Evolutionary conservation across 2,329 filamentous ascomycete genomes (phyloP), one percentile per base, ranked within the genome.

Genomic region (Paecilomyces sp.): DNA sequence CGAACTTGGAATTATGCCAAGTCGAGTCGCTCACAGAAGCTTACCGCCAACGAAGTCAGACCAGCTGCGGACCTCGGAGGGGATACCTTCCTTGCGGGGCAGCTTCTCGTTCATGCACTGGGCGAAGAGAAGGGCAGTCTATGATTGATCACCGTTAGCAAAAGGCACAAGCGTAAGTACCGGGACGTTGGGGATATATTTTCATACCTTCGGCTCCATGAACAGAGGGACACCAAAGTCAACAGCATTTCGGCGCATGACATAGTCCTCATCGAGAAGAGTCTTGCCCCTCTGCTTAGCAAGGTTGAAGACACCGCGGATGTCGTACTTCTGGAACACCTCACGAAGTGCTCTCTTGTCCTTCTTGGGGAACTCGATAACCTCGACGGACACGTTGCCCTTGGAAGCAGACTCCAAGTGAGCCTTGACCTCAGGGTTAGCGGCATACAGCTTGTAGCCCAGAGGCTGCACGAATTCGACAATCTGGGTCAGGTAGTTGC

Each of bases 211-310:
- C 58, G 92, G 91, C 81, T 97, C 93, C 92, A 97, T 97, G 77
- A 99, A 97, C 59, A 99, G 82, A 55, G 94, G 94, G 33, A 97
- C 92, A 68, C 93, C 93, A 75, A 99, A 99, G 79, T 99, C 94
- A 59, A 99, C 94, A 30, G 94, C 94, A 73, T 99, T 99, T 74
- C 94, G 87, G 71, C 94, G 87, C 93, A 97, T 97, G 60, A 99
- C 92, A 71, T 99, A 99, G 81, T 99, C 92, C 71, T 95, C 91
- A 73, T 99, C 94, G 62, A 90, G 80, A 62, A 91, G 82, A 41
- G 89, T 93, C 82, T 90, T 92, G 62, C 87, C 94, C 71, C 92
- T 84, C 67, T 85, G 85, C 77, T 89, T 86, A 61, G 93, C 92
- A 70, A 99, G 80, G 82, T 97, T 97, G 84, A 99, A 99, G 62